A percentile compares a stretch with the other conserved stretches of the same genome.
These are phyloP conservation scores for Camellia granthamiana DNA, from an alignment of 148 eudicot genomes.

Conservation along the genomic window DNA sequence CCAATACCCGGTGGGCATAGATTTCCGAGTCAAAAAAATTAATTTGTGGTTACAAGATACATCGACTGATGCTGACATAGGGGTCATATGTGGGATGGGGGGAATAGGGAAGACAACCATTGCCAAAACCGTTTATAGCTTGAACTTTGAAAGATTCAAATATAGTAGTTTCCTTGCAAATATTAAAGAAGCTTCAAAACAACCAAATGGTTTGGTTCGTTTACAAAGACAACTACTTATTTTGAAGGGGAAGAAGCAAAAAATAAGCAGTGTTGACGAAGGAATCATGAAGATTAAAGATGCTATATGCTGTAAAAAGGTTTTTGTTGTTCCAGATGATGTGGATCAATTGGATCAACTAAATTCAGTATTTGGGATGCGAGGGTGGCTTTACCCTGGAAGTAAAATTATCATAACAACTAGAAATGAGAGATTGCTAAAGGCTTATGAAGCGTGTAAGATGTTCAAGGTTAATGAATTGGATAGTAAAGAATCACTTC, in stretches of 20 bases:
- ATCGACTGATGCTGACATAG: not conserved
- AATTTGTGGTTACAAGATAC: constrained; percentile 12
- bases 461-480: not conserved
- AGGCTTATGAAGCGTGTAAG: not conserved
- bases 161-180: not conserved
- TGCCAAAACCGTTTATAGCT: constrained; percentile 4
- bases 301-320: not conserved
- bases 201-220: not conserved
- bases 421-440: not conserved
- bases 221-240: not conserved
- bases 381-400: not conserved
- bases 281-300: not conserved
- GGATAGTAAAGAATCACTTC: not conserved
- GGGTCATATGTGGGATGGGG: constrained; percentile 1
- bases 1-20: not conserved
- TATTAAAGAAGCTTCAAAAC: not conserved
- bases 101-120: constrained; percentile 13
- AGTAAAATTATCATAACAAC: not conserved
- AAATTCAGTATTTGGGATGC: not conserved
- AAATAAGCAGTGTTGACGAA: not conserved
- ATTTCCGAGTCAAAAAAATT: not conserved
- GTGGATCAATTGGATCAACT: not conserved
- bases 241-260: not conserved
- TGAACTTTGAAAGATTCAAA: not conserved
- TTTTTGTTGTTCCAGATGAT: not conserved